A percentile compares a stretch with the other conserved stretches of the same genome.
These are phyloP conservation scores for Lactarius hatsudake DNA, from an alignment of 768 basidiomycete species.

Conservation along the genomic window DNA sequence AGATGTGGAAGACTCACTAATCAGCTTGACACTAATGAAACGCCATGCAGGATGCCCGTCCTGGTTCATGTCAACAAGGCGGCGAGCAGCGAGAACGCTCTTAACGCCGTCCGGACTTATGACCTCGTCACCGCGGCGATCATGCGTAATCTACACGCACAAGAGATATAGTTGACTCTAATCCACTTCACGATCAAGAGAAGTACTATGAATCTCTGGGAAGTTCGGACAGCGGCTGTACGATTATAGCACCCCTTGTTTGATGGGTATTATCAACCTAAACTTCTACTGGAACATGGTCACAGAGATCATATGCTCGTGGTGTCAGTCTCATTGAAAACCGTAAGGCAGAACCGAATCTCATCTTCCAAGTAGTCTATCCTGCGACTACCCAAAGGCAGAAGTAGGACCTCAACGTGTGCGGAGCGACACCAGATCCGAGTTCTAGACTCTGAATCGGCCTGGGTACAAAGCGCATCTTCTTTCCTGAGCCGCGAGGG, in stretches of 20 bases:
- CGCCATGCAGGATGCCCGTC: conserved; percentile 90
- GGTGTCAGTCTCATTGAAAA: conserved; percentile 34
- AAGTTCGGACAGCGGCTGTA: too few relatives aligned
- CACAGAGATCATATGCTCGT: conserved; percentile 2
- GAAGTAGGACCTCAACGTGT: conserved; percentile 19
- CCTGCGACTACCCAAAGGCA: conserved; percentile 18
- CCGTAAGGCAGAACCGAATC: not conserved
- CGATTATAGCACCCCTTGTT: not conserved
- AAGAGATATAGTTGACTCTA: too few relatives aligned
- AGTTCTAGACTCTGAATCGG: not conserved
- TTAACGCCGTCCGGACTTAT: conserved; percentile 80
- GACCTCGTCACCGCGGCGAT: conserved; percentile 81
- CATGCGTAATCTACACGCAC: conserved; percentile 88
- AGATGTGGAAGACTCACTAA: conserved; percentile 56
- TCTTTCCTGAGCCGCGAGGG: conserved; percentile 35
- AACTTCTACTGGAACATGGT: conserved; percentile 7
- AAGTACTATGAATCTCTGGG: too few relatives aligned
- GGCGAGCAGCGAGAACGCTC: conserved; percentile 76
- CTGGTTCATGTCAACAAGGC: conserved; percentile 59
- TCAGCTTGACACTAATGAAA: conserved; percentile 98
- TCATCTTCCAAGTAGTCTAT: not conserved
- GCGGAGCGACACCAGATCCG: not conserved
- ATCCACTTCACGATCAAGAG: too few relatives aligned
- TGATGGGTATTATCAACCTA: not conserved
- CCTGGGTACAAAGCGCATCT: not conserved